These are phyloP conservation scores for Peniophora sp. DNA, from an alignment of 1,284 basidiomycete genomes.

Conservation along the genomic window DNA sequence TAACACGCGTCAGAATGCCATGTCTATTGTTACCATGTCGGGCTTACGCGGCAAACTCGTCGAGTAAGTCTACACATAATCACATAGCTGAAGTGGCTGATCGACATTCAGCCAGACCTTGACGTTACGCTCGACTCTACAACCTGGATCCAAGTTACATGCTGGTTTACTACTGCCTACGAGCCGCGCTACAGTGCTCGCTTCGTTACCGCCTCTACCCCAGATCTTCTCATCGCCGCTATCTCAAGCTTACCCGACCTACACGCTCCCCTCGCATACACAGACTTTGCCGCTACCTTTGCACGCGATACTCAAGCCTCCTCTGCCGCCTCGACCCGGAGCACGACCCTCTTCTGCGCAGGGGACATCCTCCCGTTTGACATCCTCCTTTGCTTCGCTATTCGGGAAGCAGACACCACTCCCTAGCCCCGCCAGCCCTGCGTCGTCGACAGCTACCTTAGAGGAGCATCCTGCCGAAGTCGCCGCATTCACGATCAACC, in stretches of 20 bases:
- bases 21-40: slow-evolving; percentile 67
- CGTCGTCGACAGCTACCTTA: slow-evolving; percentile 9
- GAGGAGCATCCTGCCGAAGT: slow-evolving; percentile 39
- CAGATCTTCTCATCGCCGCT: slow-evolving; percentile 19
- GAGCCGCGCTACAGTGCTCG: slow-evolving; percentile 41
- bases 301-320: slow-evolving; percentile 44
- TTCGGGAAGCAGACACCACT: slow-evolving; percentile 40
- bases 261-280: slow-evolving; percentile 39
- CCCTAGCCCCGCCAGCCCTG: slow-evolving; percentile 23
- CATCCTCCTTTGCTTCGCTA: slow-evolving; percentile 60
- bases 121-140: slow-evolving; percentile 58
- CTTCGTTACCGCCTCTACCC: slow-evolving; percentile 43
- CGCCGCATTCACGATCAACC: slow-evolving; percentile 48
- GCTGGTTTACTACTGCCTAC: slow-evolving; percentile 47
- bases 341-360: slow-evolving; percentile 14
- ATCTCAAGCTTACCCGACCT: slow-evolving; percentile 42
- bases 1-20: slow-evolving; percentile 31
- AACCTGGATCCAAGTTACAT: slow-evolving; percentile 53
- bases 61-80: slow-evolving; percentile 32
- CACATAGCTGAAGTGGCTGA: slow-evolving; percentile 1
- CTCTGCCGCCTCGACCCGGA: slow-evolving; percentile 52
- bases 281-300: slow-evolving; percentile 62
- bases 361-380: slow-evolving; percentile 32
- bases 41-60: slow-evolving; percentile 67
- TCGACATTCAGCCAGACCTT: slow-evolving; percentile 37